These are phyloP conservation scores for Plasmodium inui DNA, from an alignment of 169 alveolate species.

Conservation along the genomic window DNA sequence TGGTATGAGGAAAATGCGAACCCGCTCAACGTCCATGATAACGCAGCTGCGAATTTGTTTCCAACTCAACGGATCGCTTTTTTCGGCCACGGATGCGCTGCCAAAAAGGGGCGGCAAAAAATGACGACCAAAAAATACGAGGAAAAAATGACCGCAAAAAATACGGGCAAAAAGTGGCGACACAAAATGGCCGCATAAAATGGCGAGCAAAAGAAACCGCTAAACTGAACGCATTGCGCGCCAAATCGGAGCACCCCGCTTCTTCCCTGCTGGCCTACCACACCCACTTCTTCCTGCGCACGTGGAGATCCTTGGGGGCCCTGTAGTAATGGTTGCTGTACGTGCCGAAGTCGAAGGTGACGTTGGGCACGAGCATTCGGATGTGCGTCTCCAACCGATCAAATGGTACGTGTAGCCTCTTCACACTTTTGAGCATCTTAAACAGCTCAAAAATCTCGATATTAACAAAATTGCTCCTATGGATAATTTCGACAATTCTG, in stretches of 20 bases:
- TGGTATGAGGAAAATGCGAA: background rate
- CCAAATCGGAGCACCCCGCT: background rate
- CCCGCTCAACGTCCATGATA: background rate
- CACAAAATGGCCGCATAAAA: background rate
- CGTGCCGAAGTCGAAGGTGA: conserved; percentile 27
- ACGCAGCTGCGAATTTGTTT: background rate
- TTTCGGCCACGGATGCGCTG: background rate
- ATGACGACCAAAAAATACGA: too few species aligned
- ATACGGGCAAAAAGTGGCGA: background rate
- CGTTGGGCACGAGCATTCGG: conserved; percentile 40
- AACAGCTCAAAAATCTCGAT: conserved; percentile 57
- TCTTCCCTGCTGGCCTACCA: conserved; percentile 2
- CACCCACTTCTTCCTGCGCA: conserved; percentile 65
- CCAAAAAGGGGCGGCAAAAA: background rate
- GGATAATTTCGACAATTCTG: conserved; percentile 60
- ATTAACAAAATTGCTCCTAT: conserved; percentile 33
- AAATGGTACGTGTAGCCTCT: conserved; percentile 20
- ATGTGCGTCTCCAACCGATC: conserved; percentile 40
- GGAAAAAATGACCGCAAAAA: background rate
- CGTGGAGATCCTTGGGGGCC: conserved; percentile 40
- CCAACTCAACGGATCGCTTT: background rate
- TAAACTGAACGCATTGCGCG: background rate
- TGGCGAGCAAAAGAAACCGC: too few species aligned
- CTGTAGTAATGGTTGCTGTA: conserved; percentile 34
- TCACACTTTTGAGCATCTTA: conserved; percentile 43